phyloP scores from a whole-genome alignment of 345 rosid species.

The Camelina sativa region DNA sequence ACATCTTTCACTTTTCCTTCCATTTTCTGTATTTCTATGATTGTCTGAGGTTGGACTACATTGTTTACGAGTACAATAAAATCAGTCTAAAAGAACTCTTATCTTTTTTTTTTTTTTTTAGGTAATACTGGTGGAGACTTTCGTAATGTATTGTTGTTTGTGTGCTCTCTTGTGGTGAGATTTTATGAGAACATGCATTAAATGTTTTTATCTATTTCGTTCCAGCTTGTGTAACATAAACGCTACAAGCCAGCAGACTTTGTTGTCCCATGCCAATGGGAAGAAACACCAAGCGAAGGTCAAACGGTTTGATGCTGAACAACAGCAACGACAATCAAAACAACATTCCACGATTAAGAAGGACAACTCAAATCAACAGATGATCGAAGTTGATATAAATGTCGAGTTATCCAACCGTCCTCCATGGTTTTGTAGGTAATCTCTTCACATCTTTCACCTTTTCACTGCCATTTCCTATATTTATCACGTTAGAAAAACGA shows the following conservation, averaged over 20 bases:
- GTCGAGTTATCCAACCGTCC: not conserved
- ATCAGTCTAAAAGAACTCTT: not conserved
- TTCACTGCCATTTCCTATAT: not conserved
- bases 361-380: constrained; percentile 44
- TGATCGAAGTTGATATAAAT: constrained; percentile 32
- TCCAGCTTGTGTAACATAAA: constrained; percentile 71
- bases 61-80: not conserved
- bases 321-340: constrained; percentile 28
- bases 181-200: constrained; percentile 2
- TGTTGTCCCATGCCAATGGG: constrained; percentile 80
- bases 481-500: not conserved
- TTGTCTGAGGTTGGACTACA: not conserved
- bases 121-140: not conserved
- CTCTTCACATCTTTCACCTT: constrained; percentile 6
- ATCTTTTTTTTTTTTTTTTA: too few relatives aligned
- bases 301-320: constrained; percentile 59
- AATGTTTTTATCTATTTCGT: not conserved
- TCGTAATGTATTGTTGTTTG: not conserved
- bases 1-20: not conserved
- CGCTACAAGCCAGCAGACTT: constrained; percentile 67
- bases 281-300: constrained; percentile 77
- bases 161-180: constrained; percentile 11
- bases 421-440: constrained; percentile 31
- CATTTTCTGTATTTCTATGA: not conserved
- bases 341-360: not conserved